These are phyloP conservation scores for Plectranthus barbatus DNA, from an alignment of 257 asterid genomes.

Conservation along the genomic window DNA sequence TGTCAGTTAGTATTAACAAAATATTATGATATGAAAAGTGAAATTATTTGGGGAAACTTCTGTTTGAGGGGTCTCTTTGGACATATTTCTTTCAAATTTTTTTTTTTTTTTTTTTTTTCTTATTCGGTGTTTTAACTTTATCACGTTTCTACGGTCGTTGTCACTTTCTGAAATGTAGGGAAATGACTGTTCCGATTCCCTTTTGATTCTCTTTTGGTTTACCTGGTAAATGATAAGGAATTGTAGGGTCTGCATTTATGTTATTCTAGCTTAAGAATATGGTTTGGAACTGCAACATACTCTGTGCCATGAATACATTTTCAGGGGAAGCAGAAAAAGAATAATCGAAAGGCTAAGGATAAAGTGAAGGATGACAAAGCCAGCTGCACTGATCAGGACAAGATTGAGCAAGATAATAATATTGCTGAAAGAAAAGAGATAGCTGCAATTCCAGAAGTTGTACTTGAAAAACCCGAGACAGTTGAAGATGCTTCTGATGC, in stretches of 20 bases:
- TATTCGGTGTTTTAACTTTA: no score
- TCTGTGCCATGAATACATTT: background rate
- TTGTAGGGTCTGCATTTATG: background rate
- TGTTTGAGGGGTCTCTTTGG: no score
- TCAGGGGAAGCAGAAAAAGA: conserved; percentile 76
- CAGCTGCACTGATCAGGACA: conserved; percentile 21
- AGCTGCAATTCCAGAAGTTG: conserved; percentile 16
- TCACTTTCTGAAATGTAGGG: conserved; percentile 27
- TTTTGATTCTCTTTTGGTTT: background rate
- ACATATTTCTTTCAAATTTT: no score
- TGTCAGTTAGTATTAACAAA: no score
- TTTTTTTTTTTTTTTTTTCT: no score
- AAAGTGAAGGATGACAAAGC: conserved; percentile 58
- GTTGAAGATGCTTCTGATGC: conserved; percentile 70
- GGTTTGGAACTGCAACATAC: background rate
- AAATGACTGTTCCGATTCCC: background rate
- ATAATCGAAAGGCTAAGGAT: conserved; percentile 66
- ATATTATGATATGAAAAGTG: no score
- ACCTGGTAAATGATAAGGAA: background rate
- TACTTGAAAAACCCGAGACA: conserved; percentile 38
- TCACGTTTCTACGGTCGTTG: background rate
- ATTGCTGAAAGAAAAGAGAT: conserved; percentile 25
- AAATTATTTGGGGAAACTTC: no score
- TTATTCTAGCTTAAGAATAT: background rate
- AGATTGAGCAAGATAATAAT: conserved; percentile 37